Base-by-base conservation (phyloP, 257 asterid species). In the Rauvolfia tetraphylla region DNA sequence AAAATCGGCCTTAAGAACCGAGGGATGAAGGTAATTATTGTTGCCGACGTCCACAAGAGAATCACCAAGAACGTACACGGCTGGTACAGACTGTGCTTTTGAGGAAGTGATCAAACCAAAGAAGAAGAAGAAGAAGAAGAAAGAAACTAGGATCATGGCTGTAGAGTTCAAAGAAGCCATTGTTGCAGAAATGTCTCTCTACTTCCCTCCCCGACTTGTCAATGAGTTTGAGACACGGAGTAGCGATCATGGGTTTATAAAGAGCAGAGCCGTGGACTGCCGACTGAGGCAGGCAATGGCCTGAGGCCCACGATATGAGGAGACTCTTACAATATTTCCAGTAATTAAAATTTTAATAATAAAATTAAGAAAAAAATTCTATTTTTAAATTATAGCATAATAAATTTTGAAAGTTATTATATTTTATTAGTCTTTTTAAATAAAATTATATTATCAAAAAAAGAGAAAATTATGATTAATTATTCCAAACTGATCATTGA, bases 41-140 rank as follows among this genome's bases (percentile, higher is more conserved):
- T 91, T 93, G 17, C 97, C 98, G 6, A 90, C 98, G 41, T 93
- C 98, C 29, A 85, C 90, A 0, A 91, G 78, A 15, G 98, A 93
- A 74, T 93, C 98, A 0, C 98, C 98, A 57, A 93, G 83, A 42
- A 93, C 89, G 13, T 91, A 93, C 18, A 77, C 38, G 29, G 92
- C 96, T 1, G 91, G 85, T 0, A 90, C 91, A 4, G 46, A 76
- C 75, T 88, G 85, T 49, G 86, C 95, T 46, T 73, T 79, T 10
- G 85, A 83, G 22, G 67, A 31, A 68, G 6, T 20, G 44, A 62
- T 20, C 22, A 69, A 48, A 54, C 18, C 58, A 14, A 51, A 14
- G 22, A 51, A 51, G 23, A 51, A 51, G 5, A 53, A 53, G 58
- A 53, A 53, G 25, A 68, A 68, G 61, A 75, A 82, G 75, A 83